These are phyloP conservation scores for Cytospora schulzeri DNA, from an alignment of 2,329 filamentous ascomycete species.

Conservation along the genomic window DNA sequence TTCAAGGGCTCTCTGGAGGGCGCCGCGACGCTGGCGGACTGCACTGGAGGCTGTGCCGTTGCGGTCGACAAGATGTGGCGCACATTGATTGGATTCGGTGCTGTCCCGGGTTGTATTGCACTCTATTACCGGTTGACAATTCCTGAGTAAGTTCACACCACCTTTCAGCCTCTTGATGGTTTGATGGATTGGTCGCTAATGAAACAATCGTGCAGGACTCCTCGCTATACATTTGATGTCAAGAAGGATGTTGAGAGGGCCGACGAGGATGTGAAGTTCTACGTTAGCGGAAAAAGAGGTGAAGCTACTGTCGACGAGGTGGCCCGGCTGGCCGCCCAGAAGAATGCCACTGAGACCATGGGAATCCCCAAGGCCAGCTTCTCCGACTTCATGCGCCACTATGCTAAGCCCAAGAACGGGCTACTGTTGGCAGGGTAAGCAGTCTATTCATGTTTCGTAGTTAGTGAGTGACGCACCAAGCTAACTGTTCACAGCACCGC, in stretches of 20 bases:
- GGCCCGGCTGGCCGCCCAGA: constrained; percentile 59
- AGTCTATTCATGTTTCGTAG: background rate
- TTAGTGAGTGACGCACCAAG: background rate
- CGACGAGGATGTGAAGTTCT: constrained; percentile 72
- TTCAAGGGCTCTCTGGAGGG: constrained; percentile 66
- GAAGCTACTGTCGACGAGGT: constrained; percentile 70
- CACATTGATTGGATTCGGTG: constrained; percentile 77
- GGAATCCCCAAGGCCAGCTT: constrained; percentile 71
- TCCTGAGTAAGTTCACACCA: constrained; percentile 55
- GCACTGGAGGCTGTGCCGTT: constrained; percentile 64
- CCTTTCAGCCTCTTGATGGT: background rate
- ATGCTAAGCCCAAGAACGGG: constrained; percentile 69
- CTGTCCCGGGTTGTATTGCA: constrained; percentile 77
- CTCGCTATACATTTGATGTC: constrained; percentile 85
- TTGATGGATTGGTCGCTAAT: background rate
- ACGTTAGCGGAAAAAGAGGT: constrained; percentile 62
- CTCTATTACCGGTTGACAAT: constrained; percentile 81
- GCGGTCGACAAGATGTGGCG: constrained; percentile 90
- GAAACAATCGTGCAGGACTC: constrained; percentile 49
- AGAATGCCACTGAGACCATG: constrained; percentile 56
- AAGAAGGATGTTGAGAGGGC: constrained; percentile 74
- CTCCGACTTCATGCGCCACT: constrained; percentile 71
- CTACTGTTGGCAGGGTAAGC: constrained; percentile 53
- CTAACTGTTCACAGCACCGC: constrained; percentile 67
- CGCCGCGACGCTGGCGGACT: constrained; percentile 55